phyloP scores from a whole-genome alignment of 306 rosid genomes.

The Coriaria nepalensis region DNA sequence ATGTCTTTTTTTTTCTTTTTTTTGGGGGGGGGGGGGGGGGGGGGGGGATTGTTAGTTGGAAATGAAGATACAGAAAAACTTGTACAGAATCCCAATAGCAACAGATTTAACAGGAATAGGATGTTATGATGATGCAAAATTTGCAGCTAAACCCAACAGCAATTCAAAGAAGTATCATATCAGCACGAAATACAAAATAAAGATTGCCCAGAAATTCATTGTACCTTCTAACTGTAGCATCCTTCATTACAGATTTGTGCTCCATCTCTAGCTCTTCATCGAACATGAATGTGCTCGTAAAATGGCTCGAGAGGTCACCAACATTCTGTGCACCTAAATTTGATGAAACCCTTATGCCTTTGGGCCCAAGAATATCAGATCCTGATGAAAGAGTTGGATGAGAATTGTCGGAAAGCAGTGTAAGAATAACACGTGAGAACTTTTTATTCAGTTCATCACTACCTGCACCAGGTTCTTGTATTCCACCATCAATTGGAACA shows the following conservation, averaged over 20 bases:
- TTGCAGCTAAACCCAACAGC: no score
- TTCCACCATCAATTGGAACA: constrained; percentile 18
- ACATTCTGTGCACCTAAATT: constrained; percentile 25
- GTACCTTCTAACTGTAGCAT: constrained; percentile 54
- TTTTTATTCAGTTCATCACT: background rate
- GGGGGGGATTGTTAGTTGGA: no score
- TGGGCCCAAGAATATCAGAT: constrained; percentile 20
- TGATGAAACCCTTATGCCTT: constrained; percentile 23
- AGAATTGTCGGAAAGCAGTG: constrained; percentile 6
- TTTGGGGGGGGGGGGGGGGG: no score
- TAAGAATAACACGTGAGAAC: no score
- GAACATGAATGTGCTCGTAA: constrained; percentile 78
- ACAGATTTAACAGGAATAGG: no score
- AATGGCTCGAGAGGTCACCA: constrained; percentile 51
- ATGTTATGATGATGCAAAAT: no score
- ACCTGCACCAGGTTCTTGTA: constrained; percentile 14
- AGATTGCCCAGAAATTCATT: constrained; percentile 6
- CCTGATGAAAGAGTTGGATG: constrained; percentile 18
- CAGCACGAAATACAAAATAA: background rate
- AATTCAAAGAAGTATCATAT: background rate
- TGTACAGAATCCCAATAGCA: no score
- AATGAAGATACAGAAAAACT: no score
- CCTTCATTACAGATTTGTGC: constrained; percentile 42
- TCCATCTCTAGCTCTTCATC: constrained; percentile 94
- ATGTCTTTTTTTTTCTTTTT: no score